These are phyloP conservation scores for Epichloe baconii DNA, from an alignment of 2,329 filamentous ascomycete species.

Conservation along the genomic window DNA sequence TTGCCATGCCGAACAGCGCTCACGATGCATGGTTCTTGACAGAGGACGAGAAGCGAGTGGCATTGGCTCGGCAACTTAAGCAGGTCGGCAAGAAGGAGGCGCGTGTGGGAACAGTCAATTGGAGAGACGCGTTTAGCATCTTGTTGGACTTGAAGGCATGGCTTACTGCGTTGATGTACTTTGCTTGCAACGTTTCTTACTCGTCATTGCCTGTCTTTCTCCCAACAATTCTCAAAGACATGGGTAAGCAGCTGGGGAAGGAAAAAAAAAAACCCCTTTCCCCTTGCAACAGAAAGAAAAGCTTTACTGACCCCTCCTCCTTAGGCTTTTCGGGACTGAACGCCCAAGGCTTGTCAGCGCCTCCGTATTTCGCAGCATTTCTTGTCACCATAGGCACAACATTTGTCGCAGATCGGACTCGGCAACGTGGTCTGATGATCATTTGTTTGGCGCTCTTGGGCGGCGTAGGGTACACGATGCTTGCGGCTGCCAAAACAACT, in stretches of 20 bases:
- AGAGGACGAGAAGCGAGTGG: conserved; percentile 8
- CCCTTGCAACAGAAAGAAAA: no score
- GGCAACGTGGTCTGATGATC: conserved; percentile 7
- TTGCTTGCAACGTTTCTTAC: conserved; percentile 17
- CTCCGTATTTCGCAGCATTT: conserved; percentile 8
- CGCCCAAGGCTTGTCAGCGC: conserved; percentile 11
- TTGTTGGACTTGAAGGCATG: conserved; percentile 23
- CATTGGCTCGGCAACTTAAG: conserved; percentile 3
- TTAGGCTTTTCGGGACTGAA: conserved; percentile 9
- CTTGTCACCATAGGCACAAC: conserved; percentile 9
- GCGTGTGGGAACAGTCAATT: conserved; percentile 5
- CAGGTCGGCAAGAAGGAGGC: conserved; percentile 2
- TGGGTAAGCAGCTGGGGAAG: conserved; percentile 1
- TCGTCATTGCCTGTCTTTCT: conserved; percentile 15
- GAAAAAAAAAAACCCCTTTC: no score
- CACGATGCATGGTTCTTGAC: conserved; percentile 9
- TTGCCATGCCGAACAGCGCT: conserved; percentile 13
- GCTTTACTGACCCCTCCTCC: neutral
- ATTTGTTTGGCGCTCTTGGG: conserved; percentile 6
- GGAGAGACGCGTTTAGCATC: conserved; percentile 17
- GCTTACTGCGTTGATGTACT: conserved; percentile 10
- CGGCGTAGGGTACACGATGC: conserved; percentile 4
- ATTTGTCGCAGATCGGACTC: conserved; percentile 7
- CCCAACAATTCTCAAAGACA: conserved; percentile 11
- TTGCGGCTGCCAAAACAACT: conserved; percentile 1